Conservation (phyloP, 2,329 filamentous ascomycete genomes). For the Penicillium sp. region DNA sequence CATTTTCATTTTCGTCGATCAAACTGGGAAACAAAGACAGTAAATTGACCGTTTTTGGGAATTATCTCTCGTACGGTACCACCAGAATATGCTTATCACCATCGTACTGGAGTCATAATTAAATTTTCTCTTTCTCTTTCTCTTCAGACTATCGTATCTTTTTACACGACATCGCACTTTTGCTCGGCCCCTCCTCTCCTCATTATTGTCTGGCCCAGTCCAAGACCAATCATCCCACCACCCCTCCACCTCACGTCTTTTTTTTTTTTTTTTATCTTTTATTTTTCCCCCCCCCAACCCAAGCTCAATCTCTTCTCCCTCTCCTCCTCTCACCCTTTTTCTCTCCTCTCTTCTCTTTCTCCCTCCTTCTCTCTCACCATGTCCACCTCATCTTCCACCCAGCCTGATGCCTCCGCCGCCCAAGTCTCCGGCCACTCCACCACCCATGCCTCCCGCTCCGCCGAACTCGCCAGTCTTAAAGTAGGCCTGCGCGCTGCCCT, state of each 20-base stretch:
- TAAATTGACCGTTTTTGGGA: too few species aligned
- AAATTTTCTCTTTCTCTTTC: too few species aligned
- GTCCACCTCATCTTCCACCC: constrained; percentile 29
- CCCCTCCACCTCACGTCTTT: constrained; percentile 10
- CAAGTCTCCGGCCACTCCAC: constrained; percentile 39
- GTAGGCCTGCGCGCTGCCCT: constrained; percentile 65
- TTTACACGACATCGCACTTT: neutral
- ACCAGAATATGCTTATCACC: neutral
- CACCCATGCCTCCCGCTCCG: constrained; percentile 43
- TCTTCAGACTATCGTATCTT: too few species aligned
- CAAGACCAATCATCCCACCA: constrained; percentile 8
- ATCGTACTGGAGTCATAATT: neutral
- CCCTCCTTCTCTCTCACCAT: constrained; percentile 27
- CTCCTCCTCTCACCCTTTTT: constrained; percentile 14
- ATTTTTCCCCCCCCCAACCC: constrained; percentile 6
- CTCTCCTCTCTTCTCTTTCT: constrained; percentile 11
- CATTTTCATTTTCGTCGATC: too few species aligned
- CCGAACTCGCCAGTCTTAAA: constrained; percentile 59
- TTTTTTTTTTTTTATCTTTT: constrained; percentile 5
- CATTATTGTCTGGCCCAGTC: too few species aligned
- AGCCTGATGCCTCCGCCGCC: constrained; percentile 38
- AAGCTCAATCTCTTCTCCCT: constrained; percentile 12
- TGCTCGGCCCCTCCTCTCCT: too few species aligned
- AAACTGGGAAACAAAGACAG: too few species aligned
- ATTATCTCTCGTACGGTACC: too few species aligned